Percentiles rank a stretch among this genome's conserved stretches.
Evolutionary conservation across 1,139 yeast genomes (phyloP).

Genomic region (Suhomyces maxii): DNA sequence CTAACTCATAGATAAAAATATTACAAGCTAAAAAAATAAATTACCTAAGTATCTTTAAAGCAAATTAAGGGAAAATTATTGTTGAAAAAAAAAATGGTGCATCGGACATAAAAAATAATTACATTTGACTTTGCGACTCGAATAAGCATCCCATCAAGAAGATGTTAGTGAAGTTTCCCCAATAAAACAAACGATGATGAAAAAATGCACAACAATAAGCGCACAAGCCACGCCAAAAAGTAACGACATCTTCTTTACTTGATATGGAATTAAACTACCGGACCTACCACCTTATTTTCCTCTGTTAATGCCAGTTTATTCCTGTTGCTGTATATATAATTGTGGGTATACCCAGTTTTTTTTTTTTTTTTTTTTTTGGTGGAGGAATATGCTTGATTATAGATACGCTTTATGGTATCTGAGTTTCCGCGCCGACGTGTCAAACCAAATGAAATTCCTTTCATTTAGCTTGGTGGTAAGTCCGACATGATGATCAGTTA

Average conservation of each 20-base stretch:
- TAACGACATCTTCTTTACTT: not conserved
- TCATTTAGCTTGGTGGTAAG: too few species aligned
- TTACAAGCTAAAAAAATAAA: constrained; percentile 5
- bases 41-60: constrained; percentile 4
- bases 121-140: constrained; percentile 3
- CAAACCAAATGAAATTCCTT: too few species aligned
- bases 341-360: not conserved
- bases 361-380: too few species aligned
- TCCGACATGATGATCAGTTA: too few species aligned
- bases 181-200: constrained; percentile 4
- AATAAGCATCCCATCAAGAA: constrained; percentile 1
- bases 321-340: not conserved
- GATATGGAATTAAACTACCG: not conserved
- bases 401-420: too few species aligned
- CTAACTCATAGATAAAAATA: constrained; percentile 6
- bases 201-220: not conserved
- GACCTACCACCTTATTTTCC: not conserved
- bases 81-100: constrained; percentile 1
- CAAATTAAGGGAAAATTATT: constrained; percentile 6
- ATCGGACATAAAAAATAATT: constrained; percentile 10
- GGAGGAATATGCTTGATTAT: too few species aligned
- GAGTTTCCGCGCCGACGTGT: too few species aligned
- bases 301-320: not conserved
- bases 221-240: not conserved
- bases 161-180: constrained; percentile 8